phyloP scores from a whole-genome alignment of 371 early-diverging fungal genomes.

The Mucor indicus region DNA sequence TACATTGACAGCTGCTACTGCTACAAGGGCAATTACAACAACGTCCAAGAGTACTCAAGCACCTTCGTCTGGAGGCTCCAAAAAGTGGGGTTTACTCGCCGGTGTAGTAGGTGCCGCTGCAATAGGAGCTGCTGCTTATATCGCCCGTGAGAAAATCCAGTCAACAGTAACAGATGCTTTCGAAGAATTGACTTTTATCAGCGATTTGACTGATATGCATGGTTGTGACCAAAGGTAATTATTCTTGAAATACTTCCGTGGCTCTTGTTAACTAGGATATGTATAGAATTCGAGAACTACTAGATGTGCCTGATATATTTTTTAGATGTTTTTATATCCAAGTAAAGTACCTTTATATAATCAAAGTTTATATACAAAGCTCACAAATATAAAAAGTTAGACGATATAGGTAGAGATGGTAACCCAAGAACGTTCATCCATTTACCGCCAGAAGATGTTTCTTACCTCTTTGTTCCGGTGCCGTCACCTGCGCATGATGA shows the following conservation, averaged over 20 bases:
- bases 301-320: constrained; percentile 36
- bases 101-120: constrained; percentile 53
- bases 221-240: constrained; percentile 33
- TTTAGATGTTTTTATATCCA: constrained; percentile 58
- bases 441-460: constrained; percentile 37
- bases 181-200: constrained; percentile 57
- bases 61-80: neutral
- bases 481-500: constrained; percentile 26
- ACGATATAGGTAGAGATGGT: constrained; percentile 1
- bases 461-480: constrained; percentile 32
- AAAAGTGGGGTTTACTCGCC: constrained; percentile 49
- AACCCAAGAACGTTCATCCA: constrained; percentile 48
- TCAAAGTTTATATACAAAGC: neutral
- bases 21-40: constrained; percentile 9
- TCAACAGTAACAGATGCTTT: constrained; percentile 35
- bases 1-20: constrained; percentile 5
- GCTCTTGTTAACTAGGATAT: no score
- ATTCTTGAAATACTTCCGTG: neutral
- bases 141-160: constrained; percentile 35
- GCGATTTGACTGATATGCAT: constrained; percentile 31
- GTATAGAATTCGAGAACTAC: constrained; percentile 34
- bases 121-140: constrained; percentile 46
- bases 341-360: constrained; percentile 14
- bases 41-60: constrained; percentile 3
- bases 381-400: neutral